Evolutionary conservation across 116 monocot species (phyloP).

Genomic region (Dioscorea cayenensis): DNA sequence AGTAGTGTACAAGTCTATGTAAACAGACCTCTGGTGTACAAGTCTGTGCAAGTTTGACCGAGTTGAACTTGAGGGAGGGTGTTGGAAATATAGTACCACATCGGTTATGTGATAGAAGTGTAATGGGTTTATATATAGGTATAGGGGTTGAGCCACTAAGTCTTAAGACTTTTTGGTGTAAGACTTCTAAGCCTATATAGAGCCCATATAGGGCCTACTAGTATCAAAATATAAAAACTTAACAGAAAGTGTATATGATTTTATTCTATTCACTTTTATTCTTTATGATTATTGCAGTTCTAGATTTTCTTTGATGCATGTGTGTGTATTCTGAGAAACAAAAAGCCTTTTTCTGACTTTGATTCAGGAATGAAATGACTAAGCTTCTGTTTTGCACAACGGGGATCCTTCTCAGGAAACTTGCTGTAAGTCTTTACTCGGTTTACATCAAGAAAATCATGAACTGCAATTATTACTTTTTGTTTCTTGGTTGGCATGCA

Average conservation of each 20-base stretch:
- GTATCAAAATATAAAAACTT: too few relatives aligned
- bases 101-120: too few relatives aligned
- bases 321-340: neutral
- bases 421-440: constrained; percentile 46
- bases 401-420: constrained; percentile 87
- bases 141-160: too few relatives aligned
- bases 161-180: too few relatives aligned
- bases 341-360: neutral
- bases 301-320: neutral
- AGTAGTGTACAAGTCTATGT: too few relatives aligned
- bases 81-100: too few relatives aligned
- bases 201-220: too few relatives aligned
- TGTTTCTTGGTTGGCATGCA: neutral
- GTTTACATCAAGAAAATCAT: neutral
- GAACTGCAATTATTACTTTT: neutral
- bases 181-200: too few relatives aligned
- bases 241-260: neutral
- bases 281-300: neutral
- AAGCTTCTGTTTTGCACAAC: constrained; percentile 99
- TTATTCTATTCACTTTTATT: neutral
- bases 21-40: too few relatives aligned
- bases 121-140: too few relatives aligned
- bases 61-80: too few relatives aligned
- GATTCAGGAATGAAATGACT: constrained; percentile 71
- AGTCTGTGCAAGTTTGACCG: too few relatives aligned